A percentile compares a stretch with the other conserved stretches of the same genome.
Conservation (phyloP, 352 stramenopile species). For the Phytophthora melonis region DNA sequence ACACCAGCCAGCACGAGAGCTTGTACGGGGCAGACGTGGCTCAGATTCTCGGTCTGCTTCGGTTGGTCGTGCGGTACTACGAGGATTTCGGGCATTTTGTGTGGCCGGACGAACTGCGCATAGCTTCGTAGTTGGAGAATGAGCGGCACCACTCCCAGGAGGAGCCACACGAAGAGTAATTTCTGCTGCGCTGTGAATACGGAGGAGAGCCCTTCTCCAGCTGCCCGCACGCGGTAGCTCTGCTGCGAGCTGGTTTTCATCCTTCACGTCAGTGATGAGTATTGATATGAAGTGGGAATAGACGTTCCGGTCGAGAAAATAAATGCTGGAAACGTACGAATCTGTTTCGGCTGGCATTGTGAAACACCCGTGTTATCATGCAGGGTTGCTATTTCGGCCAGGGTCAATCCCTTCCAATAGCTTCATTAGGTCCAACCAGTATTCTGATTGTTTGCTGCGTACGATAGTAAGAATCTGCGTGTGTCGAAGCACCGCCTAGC, state of each 20-base stretch:
- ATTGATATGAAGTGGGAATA: no score
- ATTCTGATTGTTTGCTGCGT: background rate
- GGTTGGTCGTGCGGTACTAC: background rate
- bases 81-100: conserved; percentile 15
- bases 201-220: background rate
- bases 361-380: no score
- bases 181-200: conserved; percentile 2
- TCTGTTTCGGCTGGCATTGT: no score
- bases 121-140: conserved; percentile 24
- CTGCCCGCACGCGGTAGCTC: background rate
- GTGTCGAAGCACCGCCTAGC: conserved; percentile 5
- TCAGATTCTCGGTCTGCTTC: background rate
- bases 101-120: conserved; percentile 11
- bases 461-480: background rate
- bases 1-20: background rate
- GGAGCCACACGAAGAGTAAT: conserved; percentile 13
- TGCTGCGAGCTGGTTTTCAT: background rate
- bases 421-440: conserved; percentile 2
- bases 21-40: background rate
- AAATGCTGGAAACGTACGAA: no score
- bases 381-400: no score
- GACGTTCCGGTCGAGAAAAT: no score
- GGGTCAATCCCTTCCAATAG: background rate
- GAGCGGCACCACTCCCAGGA: conserved; percentile 1
- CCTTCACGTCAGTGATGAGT: no score